phyloP scores from a whole-genome alignment of 768 basidiomycete species.

The Pulveroboletus ravenelii region DNA sequence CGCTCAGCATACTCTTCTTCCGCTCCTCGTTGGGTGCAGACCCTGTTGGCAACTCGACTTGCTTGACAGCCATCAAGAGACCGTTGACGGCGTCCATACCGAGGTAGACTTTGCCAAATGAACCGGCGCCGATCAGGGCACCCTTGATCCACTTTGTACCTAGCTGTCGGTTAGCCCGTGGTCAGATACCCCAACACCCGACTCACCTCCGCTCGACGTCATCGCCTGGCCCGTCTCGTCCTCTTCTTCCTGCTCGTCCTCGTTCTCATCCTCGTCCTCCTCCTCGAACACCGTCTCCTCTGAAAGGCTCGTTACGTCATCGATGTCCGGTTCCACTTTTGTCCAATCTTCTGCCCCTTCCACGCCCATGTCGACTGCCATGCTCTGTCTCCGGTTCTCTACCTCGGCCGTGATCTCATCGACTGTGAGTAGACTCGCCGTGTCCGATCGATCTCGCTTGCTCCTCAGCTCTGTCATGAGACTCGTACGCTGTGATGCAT shows the following conservation, averaged over 20 bases:
- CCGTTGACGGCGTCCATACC: constrained; percentile 92
- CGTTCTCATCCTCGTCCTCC: constrained; percentile 44
- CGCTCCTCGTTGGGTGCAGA: constrained; percentile 85
- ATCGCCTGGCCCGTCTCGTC: constrained; percentile 50
- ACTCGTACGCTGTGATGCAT: constrained; percentile 61
- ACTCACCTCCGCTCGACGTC: constrained; percentile 50
- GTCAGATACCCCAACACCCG: constrained; percentile 14
- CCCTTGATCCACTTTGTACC: constrained; percentile 97
- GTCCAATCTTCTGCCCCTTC: constrained; percentile 70
- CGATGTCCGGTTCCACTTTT: constrained; percentile 52
- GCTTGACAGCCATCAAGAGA: constrained; percentile 94
- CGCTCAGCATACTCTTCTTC: constrained; percentile 89
- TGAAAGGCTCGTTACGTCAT: constrained; percentile 44
- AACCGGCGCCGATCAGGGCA: constrained; percentile 90
- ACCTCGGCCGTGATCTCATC: constrained; percentile 98
- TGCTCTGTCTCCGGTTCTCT: constrained; percentile 58
- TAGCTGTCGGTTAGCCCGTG: constrained; percentile 23
- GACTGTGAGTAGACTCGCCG: constrained; percentile 88
- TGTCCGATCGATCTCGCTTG: constrained; percentile 81
- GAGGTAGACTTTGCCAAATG: constrained; percentile 92
- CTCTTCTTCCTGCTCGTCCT: constrained; percentile 37
- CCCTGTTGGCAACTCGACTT: constrained; percentile 87
- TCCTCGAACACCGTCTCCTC: constrained; percentile 42
- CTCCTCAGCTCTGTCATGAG: constrained; percentile 78
- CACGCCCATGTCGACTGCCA: constrained; percentile 39